A percentile compares a stretch with the other conserved stretches of the same genome.
These are phyloP conservation scores for Leishmania tarentolae DNA, from an alignment of 208 protist species.

Conservation along the genomic window DNA sequence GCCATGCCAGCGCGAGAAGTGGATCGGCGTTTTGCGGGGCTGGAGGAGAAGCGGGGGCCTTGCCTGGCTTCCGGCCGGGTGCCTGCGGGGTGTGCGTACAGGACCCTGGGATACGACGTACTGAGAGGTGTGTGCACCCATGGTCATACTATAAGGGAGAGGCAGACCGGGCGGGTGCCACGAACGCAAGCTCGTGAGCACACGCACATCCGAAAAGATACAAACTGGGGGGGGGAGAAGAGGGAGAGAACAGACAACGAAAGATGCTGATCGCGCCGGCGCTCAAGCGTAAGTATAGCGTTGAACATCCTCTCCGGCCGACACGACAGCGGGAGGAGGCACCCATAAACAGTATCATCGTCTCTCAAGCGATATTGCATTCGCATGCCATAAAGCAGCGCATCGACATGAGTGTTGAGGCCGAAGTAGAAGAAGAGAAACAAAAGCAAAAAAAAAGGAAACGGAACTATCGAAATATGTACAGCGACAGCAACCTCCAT, in stretches of 20 bases:
- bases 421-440: neutral
- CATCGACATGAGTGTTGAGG: neutral
- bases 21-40: neutral
- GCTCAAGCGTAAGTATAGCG: neutral
- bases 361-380: neutral
- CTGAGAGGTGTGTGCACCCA: no score
- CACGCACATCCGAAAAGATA: slow-evolving; percentile 1
- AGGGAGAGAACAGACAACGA: neutral
- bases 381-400: neutral
- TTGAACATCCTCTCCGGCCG: no score
- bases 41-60: neutral
- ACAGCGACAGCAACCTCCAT: neutral
- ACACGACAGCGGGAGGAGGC: neutral
- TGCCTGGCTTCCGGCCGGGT: no score
- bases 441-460: neutral
- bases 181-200: neutral
- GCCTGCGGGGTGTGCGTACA: no score
- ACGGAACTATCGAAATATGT: neutral
- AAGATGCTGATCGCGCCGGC: neutral
- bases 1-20: neutral
- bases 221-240: neutral
- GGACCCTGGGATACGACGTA: no score
- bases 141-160: neutral
- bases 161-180: neutral
- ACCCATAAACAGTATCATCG: neutral